Percentiles rank a stretch among this genome's conserved stretches.
Conservation (phyloP, 768 basidiomycete genomes). For the Collybiopsis luxurians region DNA sequence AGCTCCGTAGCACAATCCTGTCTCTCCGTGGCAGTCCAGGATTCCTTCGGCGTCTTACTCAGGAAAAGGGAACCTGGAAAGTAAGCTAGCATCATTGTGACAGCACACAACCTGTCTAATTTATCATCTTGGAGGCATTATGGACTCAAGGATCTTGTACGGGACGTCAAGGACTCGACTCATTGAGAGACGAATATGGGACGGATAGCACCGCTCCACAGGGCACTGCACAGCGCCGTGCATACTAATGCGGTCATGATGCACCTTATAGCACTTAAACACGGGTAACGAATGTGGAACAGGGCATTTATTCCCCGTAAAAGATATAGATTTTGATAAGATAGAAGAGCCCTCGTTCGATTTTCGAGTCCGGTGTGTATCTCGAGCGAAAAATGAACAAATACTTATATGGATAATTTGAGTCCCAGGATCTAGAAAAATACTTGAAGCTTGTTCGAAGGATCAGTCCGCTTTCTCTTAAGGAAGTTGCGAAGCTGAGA, state of each 20-base stretch:
- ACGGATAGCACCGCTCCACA: neutral
- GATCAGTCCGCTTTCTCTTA: too few relatives aligned
- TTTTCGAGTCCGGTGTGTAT: too few relatives aligned
- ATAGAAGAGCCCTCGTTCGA: too few relatives aligned
- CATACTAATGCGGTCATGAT: too few relatives aligned
- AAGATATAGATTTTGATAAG: too few relatives aligned
- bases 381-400: too few relatives aligned
- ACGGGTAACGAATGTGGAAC: too few relatives aligned
- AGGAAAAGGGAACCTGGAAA: conserved; percentile 5
- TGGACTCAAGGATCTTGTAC: conserved; percentile 2
- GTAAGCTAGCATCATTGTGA: neutral
- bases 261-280: too few relatives aligned
- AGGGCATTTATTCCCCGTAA: too few relatives aligned
- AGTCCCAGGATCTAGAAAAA: too few relatives aligned
- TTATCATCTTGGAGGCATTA: neutral
- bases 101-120: neutral
- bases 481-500: conserved; percentile 1
- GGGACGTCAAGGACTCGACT: neutral
- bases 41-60: neutral
- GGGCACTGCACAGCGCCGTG: neutral
- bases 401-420: too few relatives aligned
- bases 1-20: neutral
- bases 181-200: conserved; percentile 5
- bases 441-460: too few relatives aligned
- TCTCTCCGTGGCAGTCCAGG: neutral